Percentiles rank a stretch among this genome's conserved stretches.
phyloP scores from a whole-genome alignment of 306 rosid genomes.

The Trifolium dubium region DNA sequence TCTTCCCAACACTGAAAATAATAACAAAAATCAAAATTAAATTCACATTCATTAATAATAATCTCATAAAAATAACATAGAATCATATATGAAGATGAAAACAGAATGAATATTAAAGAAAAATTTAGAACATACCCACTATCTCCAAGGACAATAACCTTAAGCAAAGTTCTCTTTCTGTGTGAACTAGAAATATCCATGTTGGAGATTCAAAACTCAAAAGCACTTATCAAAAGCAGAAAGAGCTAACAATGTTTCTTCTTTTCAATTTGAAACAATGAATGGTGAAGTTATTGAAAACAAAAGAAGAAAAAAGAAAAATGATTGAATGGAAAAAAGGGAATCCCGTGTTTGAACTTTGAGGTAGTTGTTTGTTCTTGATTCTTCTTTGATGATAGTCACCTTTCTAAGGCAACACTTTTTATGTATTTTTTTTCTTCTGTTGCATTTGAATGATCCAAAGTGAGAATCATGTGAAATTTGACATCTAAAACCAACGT shows the following conservation, averaged over 20 bases:
- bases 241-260: not conserved
- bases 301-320: conserved; percentile 6
- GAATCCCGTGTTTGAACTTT: conserved; percentile 15
- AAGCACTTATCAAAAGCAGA: not conserved
- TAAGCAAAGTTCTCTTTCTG: conserved; percentile 69
- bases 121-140: conserved; percentile 67
- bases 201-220: conserved; percentile 27
- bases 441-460: conserved; percentile 47
- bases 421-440: not conserved
- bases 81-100: not conserved
- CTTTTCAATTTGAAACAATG: conserved; percentile 5
- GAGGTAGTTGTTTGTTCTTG: conserved; percentile 47
- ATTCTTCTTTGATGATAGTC: conserved; percentile 39
- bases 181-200: conserved; percentile 65
- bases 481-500: conserved; percentile 64
- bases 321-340: conserved; percentile 35
- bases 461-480: conserved; percentile 59
- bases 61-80: not conserved
- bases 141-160: conserved; percentile 92
- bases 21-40: conserved; percentile 1
- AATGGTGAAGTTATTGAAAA: conserved; percentile 10
- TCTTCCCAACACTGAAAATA: conserved; percentile 89
- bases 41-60: conserved; percentile 1
- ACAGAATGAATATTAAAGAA: not conserved
- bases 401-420: conserved; percentile 28